phyloP scores from a whole-genome alignment of 2,329 filamentous ascomycete genomes.

The Colletotrichum siamense region DNA sequence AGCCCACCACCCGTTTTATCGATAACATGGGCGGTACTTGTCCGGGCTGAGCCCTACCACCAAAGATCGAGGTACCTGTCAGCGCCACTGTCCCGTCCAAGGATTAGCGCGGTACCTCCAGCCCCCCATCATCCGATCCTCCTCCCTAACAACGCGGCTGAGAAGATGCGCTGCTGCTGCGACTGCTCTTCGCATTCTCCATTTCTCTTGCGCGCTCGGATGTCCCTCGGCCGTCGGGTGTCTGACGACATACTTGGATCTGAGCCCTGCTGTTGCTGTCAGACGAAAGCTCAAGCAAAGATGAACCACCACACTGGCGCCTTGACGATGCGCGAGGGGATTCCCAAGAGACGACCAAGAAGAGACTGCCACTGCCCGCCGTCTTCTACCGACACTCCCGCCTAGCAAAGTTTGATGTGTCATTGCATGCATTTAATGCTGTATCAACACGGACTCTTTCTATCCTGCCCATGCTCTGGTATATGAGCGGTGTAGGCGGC shows the following conservation, averaged over 20 bases:
- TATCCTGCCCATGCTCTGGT: not conserved
- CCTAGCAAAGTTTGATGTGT: conserved; percentile 7
- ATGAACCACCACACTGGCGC: not conserved
- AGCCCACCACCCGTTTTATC: not conserved
- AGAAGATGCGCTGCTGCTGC: conserved; percentile 5
- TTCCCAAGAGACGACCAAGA: not conserved
- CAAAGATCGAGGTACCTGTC: not conserved
- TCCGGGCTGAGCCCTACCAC: not conserved
- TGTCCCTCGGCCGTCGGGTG: not conserved
- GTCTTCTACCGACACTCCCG: not conserved
- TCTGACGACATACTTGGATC: conserved; percentile 9
- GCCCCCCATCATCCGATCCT: conserved; percentile 2
- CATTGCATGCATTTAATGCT: conserved; percentile 17
- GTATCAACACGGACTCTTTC: conserved; percentile 15
- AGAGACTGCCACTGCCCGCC: not conserved
- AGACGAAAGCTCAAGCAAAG: not conserved
- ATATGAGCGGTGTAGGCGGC: conserved; percentile 22
- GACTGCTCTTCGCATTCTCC: conserved; percentile 6
- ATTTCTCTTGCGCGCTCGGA: conserved; percentile 13
- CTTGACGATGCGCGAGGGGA: not conserved
- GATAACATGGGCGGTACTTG: conserved; percentile 3
- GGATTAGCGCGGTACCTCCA: conserved; percentile 6
- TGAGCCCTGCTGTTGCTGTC: not conserved
- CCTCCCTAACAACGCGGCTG: conserved; percentile 17
- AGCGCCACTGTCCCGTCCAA: not conserved